Evolutionary conservation across 148 eudicot species (phyloP).

Genomic region (Camellia granthamiana): DNA sequence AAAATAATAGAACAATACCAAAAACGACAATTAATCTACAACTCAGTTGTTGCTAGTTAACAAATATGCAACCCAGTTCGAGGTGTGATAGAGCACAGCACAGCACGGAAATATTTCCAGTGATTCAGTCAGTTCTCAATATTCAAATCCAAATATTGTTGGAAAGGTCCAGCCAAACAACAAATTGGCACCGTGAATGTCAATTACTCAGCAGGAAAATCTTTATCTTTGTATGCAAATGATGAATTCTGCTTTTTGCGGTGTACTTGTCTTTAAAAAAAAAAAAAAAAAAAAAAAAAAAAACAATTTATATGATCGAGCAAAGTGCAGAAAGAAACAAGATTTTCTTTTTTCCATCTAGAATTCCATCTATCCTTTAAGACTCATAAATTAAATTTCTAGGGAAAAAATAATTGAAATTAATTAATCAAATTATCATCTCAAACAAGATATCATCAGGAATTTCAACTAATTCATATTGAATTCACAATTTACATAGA

Average conservation of each 20-base stretch:
- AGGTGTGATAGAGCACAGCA: background rate
- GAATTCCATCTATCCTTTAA: background rate
- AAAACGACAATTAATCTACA: background rate
- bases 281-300: background rate
- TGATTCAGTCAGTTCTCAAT: background rate
- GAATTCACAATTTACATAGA: background rate
- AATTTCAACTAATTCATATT: background rate
- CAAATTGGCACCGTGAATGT: background rate
- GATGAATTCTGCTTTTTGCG: background rate
- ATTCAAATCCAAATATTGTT: background rate
- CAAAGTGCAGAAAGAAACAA: background rate
- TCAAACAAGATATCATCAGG: background rate
- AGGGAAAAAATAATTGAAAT: background rate
- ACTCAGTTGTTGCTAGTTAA: background rate
- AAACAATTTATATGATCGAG: background rate
- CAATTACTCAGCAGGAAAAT: background rate
- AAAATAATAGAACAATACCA: background rate
- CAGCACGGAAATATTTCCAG: background rate
- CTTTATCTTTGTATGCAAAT: background rate
- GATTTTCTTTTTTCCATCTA: background rate
- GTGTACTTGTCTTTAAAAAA: background rate
- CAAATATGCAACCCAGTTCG: background rate
- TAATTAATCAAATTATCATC: background rate
- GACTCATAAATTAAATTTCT: background rate
- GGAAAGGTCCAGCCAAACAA: background rate